Evolutionary conservation across 257 asterid species (phyloP).

Genomic region (Solanum arcanum): DNA sequence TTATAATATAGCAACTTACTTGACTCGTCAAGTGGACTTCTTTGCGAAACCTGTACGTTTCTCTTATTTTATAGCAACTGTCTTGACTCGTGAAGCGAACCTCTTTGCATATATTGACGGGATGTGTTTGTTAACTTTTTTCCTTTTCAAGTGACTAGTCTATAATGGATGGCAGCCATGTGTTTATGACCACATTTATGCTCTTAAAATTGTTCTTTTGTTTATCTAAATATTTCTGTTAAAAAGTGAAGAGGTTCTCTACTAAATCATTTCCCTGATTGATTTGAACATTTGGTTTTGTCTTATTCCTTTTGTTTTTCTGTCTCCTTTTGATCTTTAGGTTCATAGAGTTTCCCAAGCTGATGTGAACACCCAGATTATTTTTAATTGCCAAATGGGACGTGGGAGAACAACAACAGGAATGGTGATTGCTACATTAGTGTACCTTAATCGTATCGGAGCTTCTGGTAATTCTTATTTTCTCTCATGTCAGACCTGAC

Average conservation of each 20-base stretch:
- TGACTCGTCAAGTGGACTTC: background rate
- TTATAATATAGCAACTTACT: background rate
- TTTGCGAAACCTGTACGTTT: background rate
- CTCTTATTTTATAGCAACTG: background rate
- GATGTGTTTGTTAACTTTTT: background rate
- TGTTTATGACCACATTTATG: background rate
- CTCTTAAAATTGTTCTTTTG: background rate
- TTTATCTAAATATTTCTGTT: background rate
- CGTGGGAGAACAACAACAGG: conserved; percentile 99
- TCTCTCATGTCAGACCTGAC: background rate
- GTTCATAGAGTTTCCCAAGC: conserved; percentile 80
- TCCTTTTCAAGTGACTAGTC: background rate
- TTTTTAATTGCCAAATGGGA: conserved; percentile 98
- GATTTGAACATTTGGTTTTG: background rate
- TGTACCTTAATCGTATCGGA: conserved; percentile 81
- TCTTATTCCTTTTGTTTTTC: conserved; percentile 1
- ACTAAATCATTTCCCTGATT: background rate
- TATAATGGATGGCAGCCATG: background rate
- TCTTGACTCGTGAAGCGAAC: background rate
- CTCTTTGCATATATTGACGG: background rate
- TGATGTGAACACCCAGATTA: conserved; percentile 59
- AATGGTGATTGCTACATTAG: conserved; percentile 93
- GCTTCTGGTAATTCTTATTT: conserved; percentile 63
- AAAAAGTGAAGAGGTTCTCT: background rate
- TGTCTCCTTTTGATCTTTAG: conserved; percentile 20